These are phyloP conservation scores for Dryadomyces quercus-mongolicae DNA, from an alignment of 2,329 filamentous ascomycete genomes.

Conservation along the genomic window DNA sequence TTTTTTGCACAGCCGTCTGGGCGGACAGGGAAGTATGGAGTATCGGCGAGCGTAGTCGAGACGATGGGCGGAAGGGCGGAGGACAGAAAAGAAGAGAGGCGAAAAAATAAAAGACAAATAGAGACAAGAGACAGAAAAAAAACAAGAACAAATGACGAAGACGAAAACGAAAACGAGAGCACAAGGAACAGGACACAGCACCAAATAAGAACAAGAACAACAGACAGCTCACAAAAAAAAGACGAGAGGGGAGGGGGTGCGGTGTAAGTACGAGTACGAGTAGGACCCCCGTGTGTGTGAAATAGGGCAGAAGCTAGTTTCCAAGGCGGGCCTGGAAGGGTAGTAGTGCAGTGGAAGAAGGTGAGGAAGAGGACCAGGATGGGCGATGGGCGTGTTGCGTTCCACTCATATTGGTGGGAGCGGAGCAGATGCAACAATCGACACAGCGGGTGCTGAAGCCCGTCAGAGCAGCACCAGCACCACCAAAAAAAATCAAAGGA, in stretches of 20 bases:
- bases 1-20: neutral
- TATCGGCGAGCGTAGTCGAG: too few relatives aligned
- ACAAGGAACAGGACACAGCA: neutral
- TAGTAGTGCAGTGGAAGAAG: neutral
- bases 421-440: neutral
- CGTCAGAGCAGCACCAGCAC: too few relatives aligned
- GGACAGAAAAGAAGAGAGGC: neutral
- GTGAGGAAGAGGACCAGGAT: neutral
- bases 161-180: neutral
- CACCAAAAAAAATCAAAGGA: too few relatives aligned
- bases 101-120: neutral
- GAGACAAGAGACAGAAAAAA: neutral
- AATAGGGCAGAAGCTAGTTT: neutral
- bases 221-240: neutral
- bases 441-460: neutral
- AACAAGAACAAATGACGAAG: neutral
- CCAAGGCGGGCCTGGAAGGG: neutral
- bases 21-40: neutral
- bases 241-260: slow-evolving; percentile 1
- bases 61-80: neutral
- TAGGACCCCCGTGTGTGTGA: neutral
- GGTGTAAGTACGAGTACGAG: neutral
- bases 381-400: neutral
- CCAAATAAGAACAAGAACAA: neutral
- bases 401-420: neutral